A percentile compares a stretch with the other conserved stretches of the same genome.
These are phyloP conservation scores for Berberis thunbergii DNA, from an alignment of 164 flowering plant genomes.

Conservation along the genomic window DNA sequence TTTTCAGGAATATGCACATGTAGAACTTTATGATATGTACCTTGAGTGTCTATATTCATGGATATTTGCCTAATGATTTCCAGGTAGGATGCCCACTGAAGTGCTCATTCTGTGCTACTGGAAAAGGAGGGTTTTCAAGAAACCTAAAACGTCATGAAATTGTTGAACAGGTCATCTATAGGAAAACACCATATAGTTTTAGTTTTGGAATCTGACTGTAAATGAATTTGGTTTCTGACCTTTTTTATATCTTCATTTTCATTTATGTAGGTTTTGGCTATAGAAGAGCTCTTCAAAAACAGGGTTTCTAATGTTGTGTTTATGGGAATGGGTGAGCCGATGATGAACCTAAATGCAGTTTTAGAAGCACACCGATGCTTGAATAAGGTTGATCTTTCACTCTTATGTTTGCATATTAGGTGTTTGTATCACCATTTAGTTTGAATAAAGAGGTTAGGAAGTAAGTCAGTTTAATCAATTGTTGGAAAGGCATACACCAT, in stretches of 20 bases:
- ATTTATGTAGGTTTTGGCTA: conserved; percentile 64
- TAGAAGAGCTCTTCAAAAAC: conserved; percentile 79
- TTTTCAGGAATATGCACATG: no score
- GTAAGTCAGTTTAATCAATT: no score
- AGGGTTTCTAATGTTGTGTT: conserved; percentile 96
- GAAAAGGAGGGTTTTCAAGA: conserved; percentile 94
- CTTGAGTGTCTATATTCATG: not conserved
- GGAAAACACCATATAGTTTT: no score
- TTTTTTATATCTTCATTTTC: not conserved
- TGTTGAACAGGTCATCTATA: conserved; percentile 75
- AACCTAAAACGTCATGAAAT: conserved; percentile 92
- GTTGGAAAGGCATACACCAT: no score
- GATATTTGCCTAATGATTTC: not conserved
- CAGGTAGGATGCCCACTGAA: conserved; percentile 97
- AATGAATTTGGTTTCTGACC: no score
- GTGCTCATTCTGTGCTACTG: conserved; percentile 98
- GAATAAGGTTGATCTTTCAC: conserved; percentile 49
- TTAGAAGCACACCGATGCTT: conserved; percentile 86
- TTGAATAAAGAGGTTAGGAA: no score
- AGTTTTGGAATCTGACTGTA: not conserved
- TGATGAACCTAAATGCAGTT: conserved; percentile 88
- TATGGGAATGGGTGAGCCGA: conserved; percentile 99
- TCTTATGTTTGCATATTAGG: no score
- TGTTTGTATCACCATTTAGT: no score
- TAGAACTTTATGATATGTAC: no score